Base-by-base conservation (phyloP, 2,329 filamentous ascomycete genomes). In the Fusarium drepaniforme region DNA sequence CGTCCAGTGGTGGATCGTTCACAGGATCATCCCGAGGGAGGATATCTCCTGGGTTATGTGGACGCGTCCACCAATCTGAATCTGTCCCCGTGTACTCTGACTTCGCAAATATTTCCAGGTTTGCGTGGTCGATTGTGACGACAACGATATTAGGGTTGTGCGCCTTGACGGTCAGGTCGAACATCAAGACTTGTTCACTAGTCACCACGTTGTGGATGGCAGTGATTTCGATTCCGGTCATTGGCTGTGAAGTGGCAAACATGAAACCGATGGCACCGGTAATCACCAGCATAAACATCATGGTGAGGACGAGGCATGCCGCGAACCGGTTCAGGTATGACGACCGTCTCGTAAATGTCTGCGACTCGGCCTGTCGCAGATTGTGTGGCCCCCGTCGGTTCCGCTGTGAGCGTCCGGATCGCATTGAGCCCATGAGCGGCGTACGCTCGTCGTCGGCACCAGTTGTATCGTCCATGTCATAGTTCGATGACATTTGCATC, bases 21-120 rank as follows among this genome's bases (percentile, higher is more conserved):
- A 71, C 63, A 9, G 82, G 80, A 64, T 84, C 82, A 60, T 83
- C 81, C 25, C 71, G 57, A n/a, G 71, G 66, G 16, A 73, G 80
- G 12, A 83, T 64, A 21, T 78, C 75, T 21, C 75, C 74, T 25
- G 75, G 77, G 33, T 79, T 75, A 66, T 80, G 73, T 18, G 72
- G 72, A 49, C 81, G 80, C 23, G 86, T 85, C 88, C 89, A 89
- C 89, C 90, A 91, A 79, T 90, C 88, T 30, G 86, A 89, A 77
- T 91, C 90, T 9, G 88, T 89, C n/a, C 94, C 94, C 15, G 96
- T 93, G 80, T 96, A 94, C 70, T 94, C 94, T 70, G 95, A 98
- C 83, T 97, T 98, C 35, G 97, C 97, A 83, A 98, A 98, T 37
- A 99, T 90, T 79, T 97, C 95, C 67, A 98, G 88, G 81, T 98